Evolutionary conservation across 192 early-diverging fungal species (phyloP), one percentile per base, ranked within the genome.

Genomic region (Martensiomyces pterosporus): DNA sequence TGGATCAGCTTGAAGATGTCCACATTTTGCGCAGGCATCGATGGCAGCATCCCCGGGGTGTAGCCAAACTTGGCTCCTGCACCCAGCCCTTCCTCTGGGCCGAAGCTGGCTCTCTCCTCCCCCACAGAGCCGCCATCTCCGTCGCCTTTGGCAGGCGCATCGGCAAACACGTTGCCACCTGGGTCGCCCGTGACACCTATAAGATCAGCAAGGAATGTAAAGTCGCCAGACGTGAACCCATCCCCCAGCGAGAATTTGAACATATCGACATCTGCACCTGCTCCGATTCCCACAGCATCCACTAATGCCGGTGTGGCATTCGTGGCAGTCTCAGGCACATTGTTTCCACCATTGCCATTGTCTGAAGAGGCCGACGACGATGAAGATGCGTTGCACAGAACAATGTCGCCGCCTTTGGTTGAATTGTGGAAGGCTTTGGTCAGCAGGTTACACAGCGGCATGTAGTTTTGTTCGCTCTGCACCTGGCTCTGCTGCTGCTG

Each of bases 151-250:
- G n/a, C 29, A 32, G 29, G 12, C 12, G 29, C 29, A 32, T 12
- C 12, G 29, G 6, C 29, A 32, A 32, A 32, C 6, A 32, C 33
- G 43, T 24, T 26, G 34, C 25, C 14, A 24, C 22, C 40, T 25
- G 32, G 41, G 15, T 46, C 40, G 19, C 42, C 37, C 2, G 55
- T 24, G 8, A 26, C 38, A n/a, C 49, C 33, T 17, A 69, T 62
- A 23, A 69, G 59, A 19, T 62, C 46, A 13, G 54, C 55, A 12
- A 69, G 50, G 24, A 69, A 54, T 6, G 35, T 50, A 22, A 58
- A 57, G 36, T 62, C 59, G 21, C 46, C 26, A 33, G 23, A 26
- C 6, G 10, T n/a, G 5, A 39, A 16, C 4, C 36, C 50, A 23
- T 25, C 40, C 9, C 29, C 29, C 22, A 42, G 42, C 1, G 27